These are phyloP conservation scores for Skeletonema costatum DNA, from an alignment of 108 stramenopile species.

Conservation along the genomic window DNA sequence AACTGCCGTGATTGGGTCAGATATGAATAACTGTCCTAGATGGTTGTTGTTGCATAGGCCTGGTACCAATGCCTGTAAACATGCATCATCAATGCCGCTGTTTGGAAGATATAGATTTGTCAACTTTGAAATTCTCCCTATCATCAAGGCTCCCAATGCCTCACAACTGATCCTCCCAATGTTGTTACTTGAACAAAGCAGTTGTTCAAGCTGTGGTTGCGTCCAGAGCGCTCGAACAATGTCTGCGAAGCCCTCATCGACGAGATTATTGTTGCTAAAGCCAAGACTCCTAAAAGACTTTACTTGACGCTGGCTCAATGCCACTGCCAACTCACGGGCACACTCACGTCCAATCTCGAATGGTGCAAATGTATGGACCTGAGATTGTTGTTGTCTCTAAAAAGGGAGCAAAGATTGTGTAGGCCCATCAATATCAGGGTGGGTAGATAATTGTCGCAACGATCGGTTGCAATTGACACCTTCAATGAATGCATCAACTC, in stretches of 20 bases:
- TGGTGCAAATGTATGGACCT: not conserved
- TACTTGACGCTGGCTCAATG: not conserved
- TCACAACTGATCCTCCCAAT: not conserved
- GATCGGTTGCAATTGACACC: not conserved
- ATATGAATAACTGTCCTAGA: not conserved
- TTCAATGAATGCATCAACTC: not conserved
- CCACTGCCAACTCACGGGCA: not conserved
- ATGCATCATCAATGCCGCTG: slow-evolving; percentile 27
- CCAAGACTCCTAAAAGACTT: not conserved
- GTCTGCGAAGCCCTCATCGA: not conserved
- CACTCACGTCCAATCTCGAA: not conserved
- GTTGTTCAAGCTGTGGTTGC: not conserved
- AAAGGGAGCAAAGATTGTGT: not conserved
- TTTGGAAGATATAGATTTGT: slow-evolving; percentile 18
- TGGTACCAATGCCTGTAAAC: slow-evolving; percentile 15
- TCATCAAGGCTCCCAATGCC: not conserved
- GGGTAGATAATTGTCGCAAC: not conserved
- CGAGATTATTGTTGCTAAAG: not conserved
- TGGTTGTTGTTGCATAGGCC: not conserved
- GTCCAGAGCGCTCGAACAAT: not conserved
- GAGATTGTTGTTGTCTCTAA: not conserved
- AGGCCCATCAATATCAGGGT: not conserved
- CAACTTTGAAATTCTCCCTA: not conserved
- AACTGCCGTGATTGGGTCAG: not conserved
- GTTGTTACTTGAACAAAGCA: not conserved